These are phyloP conservation scores for Paraphaeosphaeria sporulosa DNA, from an alignment of 2,329 filamentous ascomycete species.

Conservation along the genomic window DNA sequence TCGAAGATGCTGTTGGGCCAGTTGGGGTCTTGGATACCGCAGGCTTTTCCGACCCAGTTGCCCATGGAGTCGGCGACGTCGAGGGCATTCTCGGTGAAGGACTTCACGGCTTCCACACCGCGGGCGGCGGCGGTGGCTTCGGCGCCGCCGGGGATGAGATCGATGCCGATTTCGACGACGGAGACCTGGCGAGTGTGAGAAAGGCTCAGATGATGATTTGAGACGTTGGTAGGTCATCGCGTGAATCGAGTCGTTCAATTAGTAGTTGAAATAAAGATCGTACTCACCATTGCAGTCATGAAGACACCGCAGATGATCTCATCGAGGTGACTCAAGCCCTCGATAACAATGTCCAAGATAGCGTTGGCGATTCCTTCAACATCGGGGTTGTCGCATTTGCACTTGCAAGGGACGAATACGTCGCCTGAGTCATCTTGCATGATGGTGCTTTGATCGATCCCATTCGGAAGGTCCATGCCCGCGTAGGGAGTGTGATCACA, in stretches of 20 bases:
- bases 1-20: conserved; percentile 11
- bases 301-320: conserved; percentile 16
- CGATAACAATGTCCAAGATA: conserved; percentile 13
- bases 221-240: too few species aligned
- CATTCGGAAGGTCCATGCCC: conserved; percentile 3
- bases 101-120: conserved; percentile 12
- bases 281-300: conserved; percentile 8
- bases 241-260: too few species aligned
- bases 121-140: conserved; percentile 5
- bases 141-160: not conserved
- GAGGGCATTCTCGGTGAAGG: conserved; percentile 13
- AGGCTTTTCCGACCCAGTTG: conserved; percentile 12
- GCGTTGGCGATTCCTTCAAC: conserved; percentile 10
- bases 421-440: conserved; percentile 6
- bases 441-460: conserved; percentile 1
- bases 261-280: not conserved
- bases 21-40: conserved; percentile 8
- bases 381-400: conserved; percentile 13
- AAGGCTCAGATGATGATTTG: too few species aligned
- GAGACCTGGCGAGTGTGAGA: not conserved
- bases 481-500: conserved; percentile 12
- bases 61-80: conserved; percentile 12
- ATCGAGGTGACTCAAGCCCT: conserved; percentile 10
- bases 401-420: conserved; percentile 3
- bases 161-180: conserved; percentile 8